Evolutionary conservation across 2,329 filamentous ascomycete species (phyloP), one percentile per base, ranked within the genome.

Genomic region (Beauveria medogensis): DNA sequence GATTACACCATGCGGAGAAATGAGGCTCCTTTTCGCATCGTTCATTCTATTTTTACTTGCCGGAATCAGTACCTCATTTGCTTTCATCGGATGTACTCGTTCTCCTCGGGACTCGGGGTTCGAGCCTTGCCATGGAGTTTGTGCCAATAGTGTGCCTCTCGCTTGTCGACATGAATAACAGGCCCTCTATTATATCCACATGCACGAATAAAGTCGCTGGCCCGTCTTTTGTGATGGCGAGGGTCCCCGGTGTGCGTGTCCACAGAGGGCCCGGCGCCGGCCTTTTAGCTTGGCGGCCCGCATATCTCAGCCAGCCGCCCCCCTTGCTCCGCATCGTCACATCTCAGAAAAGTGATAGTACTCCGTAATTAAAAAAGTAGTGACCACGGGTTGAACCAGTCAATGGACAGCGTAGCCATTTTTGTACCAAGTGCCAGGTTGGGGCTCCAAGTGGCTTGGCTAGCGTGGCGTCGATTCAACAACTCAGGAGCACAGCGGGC

Each of bases 241-340:
- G 43, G n/a, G 43, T 48, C 43, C 30, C 28, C 3, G 26, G 55
- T 5, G 5, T 28, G 34, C 18, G 34, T 20, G 18, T 20, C 22
- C 18, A 18, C 28, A 37, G 9, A 37, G 44, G 20, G 7, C 14
- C 30, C 12, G 44, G 18, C 28, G 54, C 54, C 14, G 16, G 30
- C 44, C 34, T n/a, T 22, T 28, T 20, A 28, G 44, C 30, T 30
- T 58, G 20, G 46, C 55, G 40, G 40, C 30, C 34, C 40, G 57
- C 48, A 30, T 24, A 46, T 16, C 22, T 37, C 34, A 34, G 34
- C 20, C 22, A 41, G 37, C 10, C 16, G 9, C 16, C 22, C 22
- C 55, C 46, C 40, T 14, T 59, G 56, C 37, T 52, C 56, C 56
- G 40, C 48, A 46, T 59, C 48, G 40, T 59, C 57, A 59, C 57